Evolutionary conservation across 345 rosid species (phyloP), one percentile per base, ranked within the genome.

Genomic region (Raphanus raphanistrum): DNA sequence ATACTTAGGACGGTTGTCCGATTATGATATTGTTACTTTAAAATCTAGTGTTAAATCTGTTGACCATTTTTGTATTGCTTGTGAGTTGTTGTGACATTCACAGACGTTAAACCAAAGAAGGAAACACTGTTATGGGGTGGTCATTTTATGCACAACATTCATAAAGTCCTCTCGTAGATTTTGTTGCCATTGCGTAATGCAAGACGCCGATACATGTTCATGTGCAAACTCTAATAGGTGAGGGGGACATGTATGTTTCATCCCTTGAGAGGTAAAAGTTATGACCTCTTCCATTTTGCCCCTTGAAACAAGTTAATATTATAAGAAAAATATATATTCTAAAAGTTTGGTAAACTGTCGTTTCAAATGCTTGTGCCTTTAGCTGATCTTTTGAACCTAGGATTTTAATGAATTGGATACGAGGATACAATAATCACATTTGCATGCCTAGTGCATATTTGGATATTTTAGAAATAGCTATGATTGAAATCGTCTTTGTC

Each of bases 221-320:
- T 60, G 68, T 33, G 52, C 45, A 0, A 55, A 55, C 65, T 55
- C 28, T 21, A 17, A 68, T 45, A 45, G 67, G 45, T 41, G 50
- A 3, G 13, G 50, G 50, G 15, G 50, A 43, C 50, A 43, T 43
- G 50, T 43, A 43, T 43, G 50, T 12, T 17, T 54, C 11, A 64
- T 71, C 76, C 61, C 17, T 31, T 38, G 38, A 38, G 66, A 65
- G 72, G 76, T 77, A 41, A 31, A 65, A 16, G 63, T 17, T 54
- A 69, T 32, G 60, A 29, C 7, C 58, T 17, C 12, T 35, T 64
- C 63, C 33, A 3, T 63, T 74, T 64, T 43, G 0, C 50, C 50
- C 50, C n/a, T 43, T 43, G 50, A 33, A 33, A 33, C 36, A 6
- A 33, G 36, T 8, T 38, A 3, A 38, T 12, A 52, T 52, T 6